Percentiles rank a stretch among this genome's conserved stretches.
phyloP scores from a whole-genome alignment of 1,284 basidiomycete genomes.

The Cerrena zonata region DNA sequence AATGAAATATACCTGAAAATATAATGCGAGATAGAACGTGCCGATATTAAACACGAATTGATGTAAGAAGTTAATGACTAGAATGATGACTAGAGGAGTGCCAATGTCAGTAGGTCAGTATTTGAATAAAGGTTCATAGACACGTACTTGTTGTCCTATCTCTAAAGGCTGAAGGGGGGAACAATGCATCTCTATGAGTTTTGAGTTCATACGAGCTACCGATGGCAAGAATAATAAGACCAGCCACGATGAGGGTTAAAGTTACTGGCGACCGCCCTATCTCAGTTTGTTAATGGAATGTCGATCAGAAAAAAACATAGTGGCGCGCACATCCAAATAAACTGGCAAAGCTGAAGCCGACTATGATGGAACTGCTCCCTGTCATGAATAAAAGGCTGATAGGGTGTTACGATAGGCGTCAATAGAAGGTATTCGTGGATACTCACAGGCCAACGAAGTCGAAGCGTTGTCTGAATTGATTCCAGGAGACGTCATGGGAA shows the following conservation, averaged over 20 bases:
- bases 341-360: constrained; percentile 72
- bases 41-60: constrained; percentile 76
- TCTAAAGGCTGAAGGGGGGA: constrained; percentile 59
- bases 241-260: constrained; percentile 51
- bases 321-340: constrained; percentile 56
- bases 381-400: constrained; percentile 63
- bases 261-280: constrained; percentile 60
- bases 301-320: constrained; percentile 7
- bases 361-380: constrained; percentile 66
- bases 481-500: constrained; percentile 49
- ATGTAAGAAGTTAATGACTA: constrained; percentile 68
- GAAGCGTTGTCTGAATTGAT: constrained; percentile 46
- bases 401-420: not conserved
- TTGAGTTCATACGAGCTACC: constrained; percentile 61
- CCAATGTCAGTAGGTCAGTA: too few species aligned
- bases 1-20: constrained; percentile 56
- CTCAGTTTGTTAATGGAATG: not conserved
- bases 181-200: constrained; percentile 63
- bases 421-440: constrained; percentile 1
- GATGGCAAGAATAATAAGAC: constrained; percentile 45
- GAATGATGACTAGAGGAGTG: constrained; percentile 50
- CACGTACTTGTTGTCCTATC: constrained; percentile 53
- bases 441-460: constrained; percentile 74
- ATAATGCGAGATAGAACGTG: constrained; percentile 76
- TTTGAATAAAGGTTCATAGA: constrained; percentile 12